Evolutionary conservation across 352 stramenopile genomes (phyloP).

Genomic region (Phytophthora agathidicida): DNA sequence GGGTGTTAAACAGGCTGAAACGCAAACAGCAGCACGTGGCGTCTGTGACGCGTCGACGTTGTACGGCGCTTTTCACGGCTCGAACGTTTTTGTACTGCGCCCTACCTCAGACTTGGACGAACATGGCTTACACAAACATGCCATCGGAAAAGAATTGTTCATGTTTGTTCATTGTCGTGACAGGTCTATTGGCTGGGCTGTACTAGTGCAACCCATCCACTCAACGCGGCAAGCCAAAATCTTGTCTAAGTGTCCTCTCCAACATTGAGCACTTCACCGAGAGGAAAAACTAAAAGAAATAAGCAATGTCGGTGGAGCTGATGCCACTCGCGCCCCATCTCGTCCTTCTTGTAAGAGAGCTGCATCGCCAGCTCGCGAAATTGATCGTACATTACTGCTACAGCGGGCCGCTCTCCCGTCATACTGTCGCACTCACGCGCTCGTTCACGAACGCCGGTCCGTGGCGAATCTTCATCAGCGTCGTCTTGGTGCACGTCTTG

Average conservation of each 20-base stretch:
- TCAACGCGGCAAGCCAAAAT: conserved; percentile 33
- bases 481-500: conserved; percentile 87
- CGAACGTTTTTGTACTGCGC: conserved; percentile 12
- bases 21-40: conserved; percentile 10
- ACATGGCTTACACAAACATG: conserved; percentile 19
- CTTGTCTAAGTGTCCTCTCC: conserved; percentile 39
- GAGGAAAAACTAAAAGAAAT: conserved; percentile 38
- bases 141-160: too few species aligned
- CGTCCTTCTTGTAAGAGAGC: conserved; percentile 16
- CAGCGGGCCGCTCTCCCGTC: conserved; percentile 27
- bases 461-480: conserved; percentile 84
- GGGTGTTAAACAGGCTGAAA: conserved; percentile 27
- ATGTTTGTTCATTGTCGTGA: conserved; percentile 27
- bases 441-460: conserved; percentile 75
- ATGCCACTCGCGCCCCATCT: conserved; percentile 1
- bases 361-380: conserved; percentile 21
- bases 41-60: conserved; percentile 32
- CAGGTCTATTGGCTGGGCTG: conserved; percentile 12
- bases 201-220: neutral
- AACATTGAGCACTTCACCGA: conserved; percentile 60
- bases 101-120: conserved; percentile 11
- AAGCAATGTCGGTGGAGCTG: conserved; percentile 20
- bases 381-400: conserved; percentile 52
- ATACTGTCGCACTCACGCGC: conserved; percentile 79
- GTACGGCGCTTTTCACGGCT: conserved; percentile 13